Evolutionary conservation across 2,329 filamentous ascomycete species (phyloP).

Genomic region (Fusarium fujikuroi): DNA sequence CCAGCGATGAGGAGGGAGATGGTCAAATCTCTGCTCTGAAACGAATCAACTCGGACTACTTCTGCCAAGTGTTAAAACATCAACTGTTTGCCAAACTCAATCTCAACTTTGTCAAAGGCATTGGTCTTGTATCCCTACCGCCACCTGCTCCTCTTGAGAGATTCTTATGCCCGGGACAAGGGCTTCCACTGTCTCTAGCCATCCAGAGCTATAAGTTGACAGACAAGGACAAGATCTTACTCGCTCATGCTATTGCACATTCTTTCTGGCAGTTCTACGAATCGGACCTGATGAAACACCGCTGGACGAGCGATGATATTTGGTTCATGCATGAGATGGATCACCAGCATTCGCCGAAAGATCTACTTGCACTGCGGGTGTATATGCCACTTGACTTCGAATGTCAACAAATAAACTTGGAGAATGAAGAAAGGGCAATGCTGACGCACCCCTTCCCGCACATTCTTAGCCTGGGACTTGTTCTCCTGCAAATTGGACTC

Average conservation of each 20-base stretch:
- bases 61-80: not conserved
- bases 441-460: not conserved
- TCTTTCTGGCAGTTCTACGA: not conserved
- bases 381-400: not conserved
- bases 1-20: not conserved
- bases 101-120: not conserved
- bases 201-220: not conserved
- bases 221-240: rapidly evolving
- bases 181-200: rapidly evolving
- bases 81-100: not conserved
- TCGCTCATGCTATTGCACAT: not conserved
- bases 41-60: not conserved
- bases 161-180: not conserved
- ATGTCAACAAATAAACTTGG: rapidly evolving
- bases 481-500: not conserved
- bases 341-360: rapidly evolving
- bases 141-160: not conserved
- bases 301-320: not conserved
- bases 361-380: rapidly evolving
- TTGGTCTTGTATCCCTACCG: rapidly evolving
- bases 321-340: not conserved
- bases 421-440: not conserved
- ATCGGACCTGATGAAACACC: rapidly evolving
- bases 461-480: rapidly evolving
- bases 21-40: rapidly evolving